Conservation (phyloP, 225 moss, liverwort and hornwort species). For the Pseudisothecium myosuroides region DNA sequence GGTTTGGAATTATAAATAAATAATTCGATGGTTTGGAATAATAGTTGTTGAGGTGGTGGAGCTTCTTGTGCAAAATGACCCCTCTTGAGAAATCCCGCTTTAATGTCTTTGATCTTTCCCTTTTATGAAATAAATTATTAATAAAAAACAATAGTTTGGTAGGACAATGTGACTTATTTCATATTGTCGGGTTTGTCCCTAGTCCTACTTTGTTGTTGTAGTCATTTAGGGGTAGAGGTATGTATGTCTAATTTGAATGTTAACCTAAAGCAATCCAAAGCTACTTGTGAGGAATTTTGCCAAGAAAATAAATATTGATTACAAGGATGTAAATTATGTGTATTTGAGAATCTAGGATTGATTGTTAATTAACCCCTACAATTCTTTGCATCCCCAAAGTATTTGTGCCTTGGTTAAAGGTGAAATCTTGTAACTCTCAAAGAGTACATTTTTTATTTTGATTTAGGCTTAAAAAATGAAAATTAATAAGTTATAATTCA, state of each 20-base stretch:
- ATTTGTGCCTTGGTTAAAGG: not conserved
- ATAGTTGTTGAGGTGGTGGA: not conserved
- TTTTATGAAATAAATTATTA: not conserved
- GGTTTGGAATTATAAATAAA: no score
- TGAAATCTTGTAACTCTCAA: not conserved
- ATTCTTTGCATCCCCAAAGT: fast-evolving
- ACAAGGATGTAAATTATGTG: not conserved
- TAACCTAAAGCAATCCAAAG: not conserved
- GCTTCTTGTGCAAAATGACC: not conserved
- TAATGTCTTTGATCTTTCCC: fast-evolving
- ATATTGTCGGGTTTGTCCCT: not conserved
- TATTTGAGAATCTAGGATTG: not conserved
- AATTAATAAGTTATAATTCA: no score
- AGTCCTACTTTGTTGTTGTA: not conserved
- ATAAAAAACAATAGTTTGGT: not conserved
- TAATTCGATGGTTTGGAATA: no score
- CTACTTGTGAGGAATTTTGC: fast-evolving
- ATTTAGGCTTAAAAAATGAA: not conserved
- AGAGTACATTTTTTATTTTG: fast-evolving
- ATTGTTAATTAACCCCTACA: not conserved
- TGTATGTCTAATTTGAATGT: not conserved
- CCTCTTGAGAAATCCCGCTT: fast-evolving
- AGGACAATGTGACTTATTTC: not conserved
- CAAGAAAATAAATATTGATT: not conserved
- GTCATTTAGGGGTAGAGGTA: not conserved